phyloP scores from a whole-genome alignment of 2,329 filamentous ascomycete genomes.

The Capronia americana region DNA sequence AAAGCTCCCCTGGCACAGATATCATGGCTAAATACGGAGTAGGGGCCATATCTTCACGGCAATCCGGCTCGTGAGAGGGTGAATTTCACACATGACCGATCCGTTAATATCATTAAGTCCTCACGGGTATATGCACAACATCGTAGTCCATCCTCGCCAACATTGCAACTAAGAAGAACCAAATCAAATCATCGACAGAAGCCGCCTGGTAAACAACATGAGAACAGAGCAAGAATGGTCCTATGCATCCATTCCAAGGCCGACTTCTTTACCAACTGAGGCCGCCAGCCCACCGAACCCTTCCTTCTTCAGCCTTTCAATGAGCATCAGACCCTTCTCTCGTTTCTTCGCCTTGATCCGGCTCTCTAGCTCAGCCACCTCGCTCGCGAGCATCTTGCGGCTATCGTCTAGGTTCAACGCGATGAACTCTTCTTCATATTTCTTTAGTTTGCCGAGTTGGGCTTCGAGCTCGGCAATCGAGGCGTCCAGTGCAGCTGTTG shows the following conservation, averaged over 20 bases:
- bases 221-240: not conserved
- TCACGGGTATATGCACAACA: slow-evolving; percentile 9
- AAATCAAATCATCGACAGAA: not conserved
- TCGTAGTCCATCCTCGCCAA: not conserved
- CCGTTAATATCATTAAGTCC: not conserved
- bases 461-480: slow-evolving; percentile 35
- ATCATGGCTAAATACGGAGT: not conserved
- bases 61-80: not conserved
- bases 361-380: slow-evolving; percentile 37
- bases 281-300: slow-evolving; percentile 38
- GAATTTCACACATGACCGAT: not conserved
- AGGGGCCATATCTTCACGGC: not conserved
- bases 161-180: not conserved
- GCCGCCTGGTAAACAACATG: not conserved
- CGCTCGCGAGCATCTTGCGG: slow-evolving; percentile 33
- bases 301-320: slow-evolving; percentile 38
- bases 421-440: slow-evolving; percentile 40
- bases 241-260: slow-evolving; percentile 27
- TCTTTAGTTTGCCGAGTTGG: slow-evolving; percentile 34
- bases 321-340: slow-evolving; percentile 37
- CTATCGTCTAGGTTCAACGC: slow-evolving; percentile 38
- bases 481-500: slow-evolving; percentile 34
- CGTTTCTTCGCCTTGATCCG: slow-evolving; percentile 34
- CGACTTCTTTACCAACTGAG: slow-evolving; percentile 38
- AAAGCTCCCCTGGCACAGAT: slow-evolving; percentile 14